Evolutionary conservation across 192 early-diverging fungal genomes (phyloP), one percentile per base, ranked within the genome.

Genomic region (Rhizophlyctis rosea): DNA sequence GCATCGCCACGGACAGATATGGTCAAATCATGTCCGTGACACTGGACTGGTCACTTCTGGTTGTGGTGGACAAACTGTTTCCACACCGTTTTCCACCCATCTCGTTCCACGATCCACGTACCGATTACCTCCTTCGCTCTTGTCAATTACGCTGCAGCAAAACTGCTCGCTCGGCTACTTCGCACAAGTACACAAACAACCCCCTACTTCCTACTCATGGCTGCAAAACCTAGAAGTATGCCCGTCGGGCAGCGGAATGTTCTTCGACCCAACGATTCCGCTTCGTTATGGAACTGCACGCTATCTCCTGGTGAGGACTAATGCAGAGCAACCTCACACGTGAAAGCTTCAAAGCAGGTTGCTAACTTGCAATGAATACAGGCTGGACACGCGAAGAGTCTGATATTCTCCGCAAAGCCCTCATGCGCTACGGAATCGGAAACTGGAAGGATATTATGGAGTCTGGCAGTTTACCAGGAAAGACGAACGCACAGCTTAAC

Each of bases 401-500:
- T 21, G 86, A 95, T 63, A 71, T 90, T 3, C 74, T 98, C 35
- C 80, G 91, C 23, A 82, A 88, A 55, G 91, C 94, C 0, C 68
- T 96, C 25, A 91, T 95, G 77, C 81, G 85, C 59, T 92, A 91
- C 71, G 95, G 94, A 5, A 79, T 98, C 32, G 95, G 95, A 29
- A 95, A 96, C 72, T 98, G 95, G 95, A 89, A 88, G 70, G 91
- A 93, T 64, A 95, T 98, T 63, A 91, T 96, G 67, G 94, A 92
- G 56, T 86, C 84, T 25, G 84, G 86, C 35, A 90, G 90, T 63
- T 73, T 98, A 2, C 92, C 92, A 7, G 95, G 93, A 47, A 98
- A 98, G 64, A 96, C 92, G n/a, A 95, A 91, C 58, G 92, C 95
- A 5, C 95, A 98, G 75, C 91, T 96, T 88, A 96, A 98, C 77